Percentiles rank a stretch among this genome's conserved stretches.
Evolutionary conservation across 306 rosid genomes (phyloP).

Genomic region (Gastrolobium villosum): DNA sequence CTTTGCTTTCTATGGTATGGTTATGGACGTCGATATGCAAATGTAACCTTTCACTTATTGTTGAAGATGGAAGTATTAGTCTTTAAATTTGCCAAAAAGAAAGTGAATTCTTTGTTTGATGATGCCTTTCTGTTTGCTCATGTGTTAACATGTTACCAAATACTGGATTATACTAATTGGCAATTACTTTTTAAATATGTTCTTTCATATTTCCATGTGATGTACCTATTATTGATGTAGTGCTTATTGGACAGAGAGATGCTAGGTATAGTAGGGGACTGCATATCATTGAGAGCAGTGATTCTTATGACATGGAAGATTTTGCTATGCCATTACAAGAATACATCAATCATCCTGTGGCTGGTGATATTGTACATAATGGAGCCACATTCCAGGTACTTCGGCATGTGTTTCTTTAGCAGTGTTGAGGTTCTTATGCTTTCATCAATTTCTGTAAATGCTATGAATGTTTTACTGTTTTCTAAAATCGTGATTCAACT

Average conservation of each 20-base stretch:
- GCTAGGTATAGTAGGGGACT: conserved; percentile 58
- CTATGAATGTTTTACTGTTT: conserved; percentile 13
- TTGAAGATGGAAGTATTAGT: conserved; percentile 37
- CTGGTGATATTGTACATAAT: conserved; percentile 84
- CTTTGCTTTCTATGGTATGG: conserved; percentile 23
- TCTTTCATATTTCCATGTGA: conserved; percentile 42
- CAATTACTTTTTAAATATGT: conserved; percentile 36
- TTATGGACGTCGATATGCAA: conserved; percentile 31
- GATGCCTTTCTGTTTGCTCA: conserved; percentile 41
- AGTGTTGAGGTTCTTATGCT: conserved; percentile 32
- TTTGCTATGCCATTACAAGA: conserved; percentile 86
- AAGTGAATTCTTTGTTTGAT: conserved; percentile 33
- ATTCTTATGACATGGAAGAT: conserved; percentile 76
- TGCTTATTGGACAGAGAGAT: conserved; percentile 69
- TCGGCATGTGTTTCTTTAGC: conserved; percentile 38
- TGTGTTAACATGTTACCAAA: conserved; percentile 4
- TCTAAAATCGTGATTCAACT: conserved; percentile 8
- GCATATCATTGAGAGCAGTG: conserved; percentile 47
- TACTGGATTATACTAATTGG: conserved; percentile 13
- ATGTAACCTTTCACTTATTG: conserved; percentile 21
- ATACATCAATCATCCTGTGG: conserved; percentile 76
- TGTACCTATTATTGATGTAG: conserved; percentile 42
- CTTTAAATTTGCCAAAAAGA: conserved; percentile 24
- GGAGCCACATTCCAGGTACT: conserved; percentile 99
- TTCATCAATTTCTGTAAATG: conserved; percentile 34